phyloP scores from a whole-genome alignment of 257 asterid species.

The Parsonsia alboflavescens region DNA sequence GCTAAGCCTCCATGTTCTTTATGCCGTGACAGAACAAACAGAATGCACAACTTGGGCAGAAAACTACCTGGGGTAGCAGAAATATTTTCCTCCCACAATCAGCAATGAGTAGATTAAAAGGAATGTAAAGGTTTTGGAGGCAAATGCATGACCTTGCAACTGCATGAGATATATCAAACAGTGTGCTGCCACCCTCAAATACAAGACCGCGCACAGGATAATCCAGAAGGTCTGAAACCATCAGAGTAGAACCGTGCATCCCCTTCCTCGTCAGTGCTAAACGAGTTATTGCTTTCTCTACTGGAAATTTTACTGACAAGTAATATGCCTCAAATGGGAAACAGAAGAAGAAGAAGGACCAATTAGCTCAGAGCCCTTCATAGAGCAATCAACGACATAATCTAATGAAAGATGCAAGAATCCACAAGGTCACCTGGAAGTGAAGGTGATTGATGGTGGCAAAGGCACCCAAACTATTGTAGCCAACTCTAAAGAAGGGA shows the following conservation, averaged over 20 bases:
- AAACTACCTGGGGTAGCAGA: constrained; percentile 62
- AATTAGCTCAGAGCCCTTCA: not conserved
- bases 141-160: constrained; percentile 53
- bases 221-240: constrained; percentile 52
- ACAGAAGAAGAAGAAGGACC: not conserved
- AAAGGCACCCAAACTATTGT: constrained; percentile 79
- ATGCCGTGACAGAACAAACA: not conserved
- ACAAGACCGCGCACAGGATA: constrained; percentile 62
- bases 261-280: constrained; percentile 40
- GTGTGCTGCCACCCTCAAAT: constrained; percentile 51
- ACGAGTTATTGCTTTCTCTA: constrained; percentile 56
- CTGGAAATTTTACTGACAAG: constrained; percentile 56
- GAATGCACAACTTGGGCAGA: not conserved
- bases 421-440: constrained; percentile 50
- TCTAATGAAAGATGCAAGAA: too few relatives aligned
- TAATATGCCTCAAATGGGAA: constrained; percentile 50
- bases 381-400: not conserved
- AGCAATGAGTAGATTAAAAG: constrained; percentile 61
- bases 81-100: constrained; percentile 56
- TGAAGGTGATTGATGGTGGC: constrained; percentile 85
- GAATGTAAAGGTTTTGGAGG: constrained; percentile 54
- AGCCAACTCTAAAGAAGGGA: constrained; percentile 65
- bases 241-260: constrained; percentile 30
- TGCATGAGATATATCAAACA: constrained; percentile 39
- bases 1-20: not conserved